Conservation (phyloP, 306 rosid species). For the Vicia sativa region DNA sequence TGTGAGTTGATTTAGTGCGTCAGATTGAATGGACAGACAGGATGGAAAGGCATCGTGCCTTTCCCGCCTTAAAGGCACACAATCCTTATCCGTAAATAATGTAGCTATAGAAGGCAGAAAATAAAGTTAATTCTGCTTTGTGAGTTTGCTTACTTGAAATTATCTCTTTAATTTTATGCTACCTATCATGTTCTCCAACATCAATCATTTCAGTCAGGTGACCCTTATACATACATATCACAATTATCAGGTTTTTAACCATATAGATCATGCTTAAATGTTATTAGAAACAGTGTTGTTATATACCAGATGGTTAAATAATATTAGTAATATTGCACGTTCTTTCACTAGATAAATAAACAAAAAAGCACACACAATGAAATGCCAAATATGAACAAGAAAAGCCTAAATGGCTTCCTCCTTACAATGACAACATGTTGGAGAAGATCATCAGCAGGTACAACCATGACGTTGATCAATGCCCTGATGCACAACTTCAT, state of each 20-base stretch:
- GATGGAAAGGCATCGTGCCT: no score
- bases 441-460: constrained; percentile 28
- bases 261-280: background rate
- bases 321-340: constrained; percentile 24
- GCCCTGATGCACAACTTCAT: constrained; percentile 4
- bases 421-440: constrained; percentile 17
- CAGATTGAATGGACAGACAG: no score
- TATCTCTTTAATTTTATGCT: no score
- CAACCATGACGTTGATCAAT: background rate
- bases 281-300: background rate
- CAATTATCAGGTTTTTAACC: constrained; percentile 29
- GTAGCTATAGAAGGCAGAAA: no score
- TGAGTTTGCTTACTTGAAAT: no score
- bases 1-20: no score
- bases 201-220: background rate
- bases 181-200: no score
- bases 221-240: background rate
- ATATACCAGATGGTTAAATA: constrained; percentile 32
- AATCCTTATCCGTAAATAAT: no score
- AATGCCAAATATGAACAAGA: constrained; percentile 33
- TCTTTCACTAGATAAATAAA: constrained; percentile 11
- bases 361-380: constrained; percentile 33
- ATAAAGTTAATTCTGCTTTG: no score
- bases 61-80: no score
- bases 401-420: constrained; percentile 28